Conservation (phyloP, 495 filamentous ascomycete genomes). For the Penicillium canariense region DNA sequence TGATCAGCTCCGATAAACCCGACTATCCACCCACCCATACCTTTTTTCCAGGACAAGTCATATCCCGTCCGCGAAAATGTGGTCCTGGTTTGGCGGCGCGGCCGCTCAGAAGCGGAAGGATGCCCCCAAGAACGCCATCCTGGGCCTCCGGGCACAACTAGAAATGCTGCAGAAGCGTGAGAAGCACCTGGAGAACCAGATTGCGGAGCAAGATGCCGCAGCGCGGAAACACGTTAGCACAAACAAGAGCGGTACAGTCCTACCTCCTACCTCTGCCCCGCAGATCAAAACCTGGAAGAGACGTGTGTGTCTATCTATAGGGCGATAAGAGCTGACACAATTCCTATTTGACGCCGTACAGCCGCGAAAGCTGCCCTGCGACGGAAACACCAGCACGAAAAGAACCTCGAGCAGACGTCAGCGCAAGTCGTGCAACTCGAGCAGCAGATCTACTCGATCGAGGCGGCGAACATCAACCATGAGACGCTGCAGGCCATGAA, state of each 20-base stretch:
- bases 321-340: slow-evolving; percentile 1
- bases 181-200: slow-evolving; percentile 83
- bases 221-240: slow-evolving; percentile 86
- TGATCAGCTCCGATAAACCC: slow-evolving; percentile 4
- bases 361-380: slow-evolving; percentile 88
- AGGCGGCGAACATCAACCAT: slow-evolving; percentile 97
- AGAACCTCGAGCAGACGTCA: slow-evolving; percentile 83
- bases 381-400: slow-evolving; percentile 91
- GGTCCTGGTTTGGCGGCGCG: slow-evolving; percentile 83
- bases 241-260: slow-evolving; percentile 80
- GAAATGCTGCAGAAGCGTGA: slow-evolving; percentile 98
- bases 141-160: slow-evolving; percentile 80
- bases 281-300: not conserved
- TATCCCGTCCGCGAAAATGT: slow-evolving; percentile 49
- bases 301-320: not conserved
- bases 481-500: slow-evolving; percentile 96
- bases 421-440: slow-evolving; percentile 89
- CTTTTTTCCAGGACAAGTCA: not conserved
- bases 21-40: not conserved
- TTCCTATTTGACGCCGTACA: slow-evolving; percentile 34
- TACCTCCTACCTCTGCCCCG: not conserved
- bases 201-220: slow-evolving; percentile 86
- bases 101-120: slow-evolving; percentile 83
- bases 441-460: slow-evolving; percentile 93
- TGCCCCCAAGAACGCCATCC: slow-evolving; percentile 94